phyloP scores from a whole-genome alignment of 495 filamentous ascomycete species.

The Lichenothelia convexa region DNA sequence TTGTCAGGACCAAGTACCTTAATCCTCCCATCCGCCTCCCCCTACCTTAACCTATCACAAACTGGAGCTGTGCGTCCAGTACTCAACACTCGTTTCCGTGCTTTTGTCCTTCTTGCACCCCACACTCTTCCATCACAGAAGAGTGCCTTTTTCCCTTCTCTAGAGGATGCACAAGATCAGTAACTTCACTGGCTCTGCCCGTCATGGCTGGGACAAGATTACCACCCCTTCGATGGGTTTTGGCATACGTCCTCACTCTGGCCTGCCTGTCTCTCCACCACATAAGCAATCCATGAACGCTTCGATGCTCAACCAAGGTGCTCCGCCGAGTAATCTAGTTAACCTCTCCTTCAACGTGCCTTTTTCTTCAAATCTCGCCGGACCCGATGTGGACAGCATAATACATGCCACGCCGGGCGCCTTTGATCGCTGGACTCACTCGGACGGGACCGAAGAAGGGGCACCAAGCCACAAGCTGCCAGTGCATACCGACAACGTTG shows the following conservation, averaged over 20 bases:
- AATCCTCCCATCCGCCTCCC: no score
- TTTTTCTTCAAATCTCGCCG: constrained; percentile 75
- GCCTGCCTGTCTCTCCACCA: constrained; percentile 45
- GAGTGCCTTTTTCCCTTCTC: not conserved
- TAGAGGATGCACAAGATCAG: constrained; percentile 76
- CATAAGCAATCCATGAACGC: constrained; percentile 46
- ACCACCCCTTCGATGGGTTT: constrained; percentile 43
- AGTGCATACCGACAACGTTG: constrained; percentile 70
- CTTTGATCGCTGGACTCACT: constrained; percentile 76
- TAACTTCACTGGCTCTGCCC: constrained; percentile 61
- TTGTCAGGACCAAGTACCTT: no score
- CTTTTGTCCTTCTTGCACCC: no score
- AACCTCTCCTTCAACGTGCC: constrained; percentile 86
- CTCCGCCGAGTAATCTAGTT: constrained; percentile 19
- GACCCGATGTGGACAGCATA: constrained; percentile 81
- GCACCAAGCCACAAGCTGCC: constrained; percentile 70
- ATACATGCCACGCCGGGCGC: constrained; percentile 72
- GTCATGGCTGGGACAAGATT: constrained; percentile 90
- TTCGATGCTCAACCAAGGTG: constrained; percentile 39
- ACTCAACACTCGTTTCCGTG: no score
- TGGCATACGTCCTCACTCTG: constrained; percentile 43
- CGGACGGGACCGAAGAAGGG: constrained; percentile 66
- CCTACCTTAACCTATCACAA: no score
- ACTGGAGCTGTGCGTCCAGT: no score
- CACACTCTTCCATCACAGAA: no score